A percentile compares a stretch with the other conserved stretches of the same genome.
Evolutionary conservation across 1,284 basidiomycete genomes (phyloP).

Genomic region (Malassezia yamatoensis): DNA sequence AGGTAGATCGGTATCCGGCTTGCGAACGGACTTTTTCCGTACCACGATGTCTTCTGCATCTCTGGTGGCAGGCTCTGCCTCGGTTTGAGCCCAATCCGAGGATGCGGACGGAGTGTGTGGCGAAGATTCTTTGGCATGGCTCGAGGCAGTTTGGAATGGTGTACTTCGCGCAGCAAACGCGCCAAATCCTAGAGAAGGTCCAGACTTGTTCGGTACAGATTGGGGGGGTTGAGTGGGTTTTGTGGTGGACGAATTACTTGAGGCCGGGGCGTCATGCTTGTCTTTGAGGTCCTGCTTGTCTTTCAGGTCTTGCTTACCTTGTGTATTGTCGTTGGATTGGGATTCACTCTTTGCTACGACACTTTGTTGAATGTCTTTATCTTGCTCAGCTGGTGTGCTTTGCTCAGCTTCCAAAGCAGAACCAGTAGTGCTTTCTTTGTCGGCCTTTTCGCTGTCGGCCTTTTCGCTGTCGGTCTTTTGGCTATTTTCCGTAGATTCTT

Average conservation of each 20-base stretch:
- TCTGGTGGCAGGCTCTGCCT: not conserved
- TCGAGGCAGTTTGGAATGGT: conserved; percentile 11
- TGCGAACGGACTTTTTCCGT: conserved; percentile 9
- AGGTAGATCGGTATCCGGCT: conserved; percentile 47
- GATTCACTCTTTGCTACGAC: too few relatives aligned
- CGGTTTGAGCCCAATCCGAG: not conserved
- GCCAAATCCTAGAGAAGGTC: conserved; percentile 11
- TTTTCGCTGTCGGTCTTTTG: not conserved
- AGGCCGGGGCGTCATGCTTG: too few relatives aligned
- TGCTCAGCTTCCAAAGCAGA: too few relatives aligned
- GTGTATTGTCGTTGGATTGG: too few relatives aligned
- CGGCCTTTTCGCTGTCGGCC: not conserved
- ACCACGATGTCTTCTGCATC: conserved; percentile 11
- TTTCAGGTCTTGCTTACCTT: too few relatives aligned
- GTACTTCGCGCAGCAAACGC: conserved; percentile 11
- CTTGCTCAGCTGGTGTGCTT: too few relatives aligned
- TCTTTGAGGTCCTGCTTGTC: too few relatives aligned
- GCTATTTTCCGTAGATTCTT: too few relatives aligned
- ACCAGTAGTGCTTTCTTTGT: not conserved
- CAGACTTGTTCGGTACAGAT: not conserved
- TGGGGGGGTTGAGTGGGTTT: too few relatives aligned
- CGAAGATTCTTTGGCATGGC: not conserved
- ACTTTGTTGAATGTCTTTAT: too few relatives aligned
- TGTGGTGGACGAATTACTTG: too few relatives aligned
- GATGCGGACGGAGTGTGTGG: conserved; percentile 2